Percentiles rank a stretch among this genome's conserved stretches.
Conservation (phyloP, 75 land plant genomes). For the Picea glauca region DNA sequence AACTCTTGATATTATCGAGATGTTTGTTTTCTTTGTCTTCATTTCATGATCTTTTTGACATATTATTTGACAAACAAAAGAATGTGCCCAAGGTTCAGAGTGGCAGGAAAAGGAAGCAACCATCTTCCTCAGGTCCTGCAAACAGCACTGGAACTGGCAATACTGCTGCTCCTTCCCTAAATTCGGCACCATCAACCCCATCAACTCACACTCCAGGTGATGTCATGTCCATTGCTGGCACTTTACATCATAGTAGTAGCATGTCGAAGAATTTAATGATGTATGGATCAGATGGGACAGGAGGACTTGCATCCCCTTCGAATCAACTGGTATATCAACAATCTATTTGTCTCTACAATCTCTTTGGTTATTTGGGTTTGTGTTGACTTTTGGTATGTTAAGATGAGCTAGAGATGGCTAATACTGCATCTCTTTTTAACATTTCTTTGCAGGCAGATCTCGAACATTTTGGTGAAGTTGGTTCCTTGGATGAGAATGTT, state of each 20-base stretch:
- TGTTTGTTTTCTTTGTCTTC: too few species aligned
- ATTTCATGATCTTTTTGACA: too few species aligned
- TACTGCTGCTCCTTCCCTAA: conserved; percentile 84
- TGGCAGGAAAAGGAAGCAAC: conserved; percentile 85
- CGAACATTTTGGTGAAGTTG: conserved; percentile 61
- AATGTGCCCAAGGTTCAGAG: too few species aligned
- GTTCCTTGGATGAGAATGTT: conserved; percentile 89
- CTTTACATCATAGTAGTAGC: conserved; percentile 71
- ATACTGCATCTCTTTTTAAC: too few species aligned
- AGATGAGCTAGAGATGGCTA: too few species aligned
- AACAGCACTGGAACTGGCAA: conserved; percentile 98
- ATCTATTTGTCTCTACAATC: too few species aligned
- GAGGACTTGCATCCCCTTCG: conserved; percentile 70
- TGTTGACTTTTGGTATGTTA: too few species aligned
- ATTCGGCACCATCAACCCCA: conserved; percentile 96
- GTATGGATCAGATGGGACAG: conserved; percentile 82
- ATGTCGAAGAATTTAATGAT: conserved; percentile 82
- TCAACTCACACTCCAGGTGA: conserved; percentile 99
- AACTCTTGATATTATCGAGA: too few species aligned
- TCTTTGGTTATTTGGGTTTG: too few species aligned
- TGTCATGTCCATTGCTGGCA: conserved; percentile 83
- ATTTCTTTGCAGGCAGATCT: too few species aligned
- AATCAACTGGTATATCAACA: conserved; percentile 77
- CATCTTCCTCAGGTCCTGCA: conserved; percentile 95
- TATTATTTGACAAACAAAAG: too few species aligned